Base-by-base conservation (phyloP, 495 filamentous ascomycete species). In the Xylaria acuta region DNA sequence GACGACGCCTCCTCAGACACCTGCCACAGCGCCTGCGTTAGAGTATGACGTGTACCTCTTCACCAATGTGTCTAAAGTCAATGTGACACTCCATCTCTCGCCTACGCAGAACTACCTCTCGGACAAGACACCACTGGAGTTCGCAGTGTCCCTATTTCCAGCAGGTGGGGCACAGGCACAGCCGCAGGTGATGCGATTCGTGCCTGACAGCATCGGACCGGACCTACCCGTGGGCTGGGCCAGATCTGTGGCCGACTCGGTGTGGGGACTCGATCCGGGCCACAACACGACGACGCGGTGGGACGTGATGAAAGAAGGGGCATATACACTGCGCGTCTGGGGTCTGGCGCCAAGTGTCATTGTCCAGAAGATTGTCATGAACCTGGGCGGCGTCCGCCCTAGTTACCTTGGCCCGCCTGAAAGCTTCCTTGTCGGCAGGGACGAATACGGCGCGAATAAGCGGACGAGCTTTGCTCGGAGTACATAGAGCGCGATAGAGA, bases 381-480 rank as follows among this genome's bases (percentile, higher is more conserved):
- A 94, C 79, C 72, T 93, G 60, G 92, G 91, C 1, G 91, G 91
- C n/a, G 87, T 92, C 8, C 82, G 88, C 64, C 77, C 81, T 36
- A 90, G 87, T 64, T 93, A 92, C 78, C 77, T 93, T 51, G 92
- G 91, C 1, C 91, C 92, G 67, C 90, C 91, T 5, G 90, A 92
- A 86, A 91, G 89, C 71, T 86, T 85, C 67, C 81, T 82, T 43
- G 84, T 88, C 0, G 85, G 85, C 3, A 78, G 79, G 16, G 85
- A 87, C 69, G 66, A 70, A 68, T 60, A 81, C 30, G 85, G 84
- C 9, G 68, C 27, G 34, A 83, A 83, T 72, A 76, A 83, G 8
- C 79, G 80, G 75, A 81, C 78, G 51, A 87, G 81, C 47, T 84
- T 85, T 75, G 70, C 76, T 51, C 41, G 27, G 32, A 43, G n/a